A percentile compares a stretch with the other conserved stretches of the same genome.
phyloP scores from a whole-genome alignment of 192 early-diverging fungal species.

The Podila epigama region DNA sequence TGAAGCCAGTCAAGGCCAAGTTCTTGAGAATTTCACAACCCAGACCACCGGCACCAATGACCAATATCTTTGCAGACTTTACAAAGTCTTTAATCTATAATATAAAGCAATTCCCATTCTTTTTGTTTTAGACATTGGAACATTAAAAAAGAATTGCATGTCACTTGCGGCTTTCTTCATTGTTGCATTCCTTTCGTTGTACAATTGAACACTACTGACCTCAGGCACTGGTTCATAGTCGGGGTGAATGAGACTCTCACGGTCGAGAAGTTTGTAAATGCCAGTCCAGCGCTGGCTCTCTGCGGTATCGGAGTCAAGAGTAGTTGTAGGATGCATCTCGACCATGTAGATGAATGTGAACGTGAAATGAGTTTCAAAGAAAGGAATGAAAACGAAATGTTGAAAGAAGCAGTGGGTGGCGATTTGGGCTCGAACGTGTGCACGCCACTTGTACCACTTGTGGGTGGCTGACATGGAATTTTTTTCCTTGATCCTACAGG shows the following conservation, averaged over 20 bases:
- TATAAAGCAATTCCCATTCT: neutral
- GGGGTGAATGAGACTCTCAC: slow-evolving; percentile 35
- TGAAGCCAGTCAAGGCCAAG: slow-evolving; percentile 80
- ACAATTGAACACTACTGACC: slow-evolving; percentile 1
- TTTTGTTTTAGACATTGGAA: neutral
- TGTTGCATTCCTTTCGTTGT: neutral
- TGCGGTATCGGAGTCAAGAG: neutral
- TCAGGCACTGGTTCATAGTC: slow-evolving; percentile 38
- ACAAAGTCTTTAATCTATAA: slow-evolving; percentile 44
- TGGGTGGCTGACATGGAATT: too few species aligned
- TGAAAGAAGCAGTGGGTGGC: too few species aligned
- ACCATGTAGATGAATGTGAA: slow-evolving; percentile 17
- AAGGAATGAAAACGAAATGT: too few species aligned
- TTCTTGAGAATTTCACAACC: slow-evolving; percentile 89
- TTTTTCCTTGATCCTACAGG: too few species aligned
- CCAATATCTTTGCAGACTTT: slow-evolving; percentile 70
- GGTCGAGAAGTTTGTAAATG: slow-evolving; percentile 44
- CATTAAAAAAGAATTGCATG: neutral
- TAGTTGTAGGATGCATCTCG: slow-evolving; percentile 12
- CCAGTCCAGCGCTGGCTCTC: slow-evolving; percentile 40
- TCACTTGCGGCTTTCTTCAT: neutral
- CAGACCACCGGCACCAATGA: slow-evolving; percentile 86
- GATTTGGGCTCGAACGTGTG: too few species aligned
- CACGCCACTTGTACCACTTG: too few species aligned
- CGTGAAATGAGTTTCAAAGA: neutral